Percentiles rank a stretch among this genome's conserved stretches.
These are phyloP conservation scores for Pelargonium australe DNA, from an alignment of 441 rosid species.

Conservation along the genomic window DNA sequence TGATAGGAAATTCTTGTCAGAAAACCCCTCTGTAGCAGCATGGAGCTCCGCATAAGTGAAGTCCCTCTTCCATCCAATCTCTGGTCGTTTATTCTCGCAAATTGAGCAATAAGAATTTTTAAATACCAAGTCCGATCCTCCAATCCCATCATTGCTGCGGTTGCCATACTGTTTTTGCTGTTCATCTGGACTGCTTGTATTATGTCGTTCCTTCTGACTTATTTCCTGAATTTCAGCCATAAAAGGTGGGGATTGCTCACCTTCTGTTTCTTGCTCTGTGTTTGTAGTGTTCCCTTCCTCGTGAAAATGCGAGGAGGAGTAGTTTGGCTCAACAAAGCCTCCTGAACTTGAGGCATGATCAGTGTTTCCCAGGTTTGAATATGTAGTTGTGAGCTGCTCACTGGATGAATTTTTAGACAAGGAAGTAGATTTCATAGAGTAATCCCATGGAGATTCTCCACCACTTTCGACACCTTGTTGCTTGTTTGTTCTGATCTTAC, in stretches of 20 bases:
- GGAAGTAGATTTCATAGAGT: constrained; percentile 16
- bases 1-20: constrained; percentile 32
- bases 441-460: constrained; percentile 20
- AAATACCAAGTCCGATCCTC: constrained; percentile 19
- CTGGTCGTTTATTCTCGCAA: constrained; percentile 33
- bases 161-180: constrained; percentile 16
- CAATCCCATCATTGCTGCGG: constrained; percentile 23
- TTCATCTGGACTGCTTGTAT: constrained; percentile 23
- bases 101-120: constrained; percentile 26
- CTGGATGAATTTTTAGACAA: constrained; percentile 21
- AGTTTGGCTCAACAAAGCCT: constrained; percentile 18
- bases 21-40: constrained; percentile 50
- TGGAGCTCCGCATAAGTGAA: constrained; percentile 47
- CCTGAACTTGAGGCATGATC: constrained; percentile 25
- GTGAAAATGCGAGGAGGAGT: constrained; percentile 14
- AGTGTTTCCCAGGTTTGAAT: constrained; percentile 11
- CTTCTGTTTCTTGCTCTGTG: constrained; percentile 26
- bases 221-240: not conserved
- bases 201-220: constrained; percentile 11
- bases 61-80: constrained; percentile 22
- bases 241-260: constrained; percentile 21
- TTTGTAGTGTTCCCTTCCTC: constrained; percentile 24
- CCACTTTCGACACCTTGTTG: constrained; percentile 18
- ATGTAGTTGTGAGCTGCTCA: constrained; percentile 18
- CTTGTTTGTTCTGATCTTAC: constrained; percentile 12